Evolutionary conservation across 352 stramenopile genomes (phyloP).

Genomic region (Phytophthora sansomeana): DNA sequence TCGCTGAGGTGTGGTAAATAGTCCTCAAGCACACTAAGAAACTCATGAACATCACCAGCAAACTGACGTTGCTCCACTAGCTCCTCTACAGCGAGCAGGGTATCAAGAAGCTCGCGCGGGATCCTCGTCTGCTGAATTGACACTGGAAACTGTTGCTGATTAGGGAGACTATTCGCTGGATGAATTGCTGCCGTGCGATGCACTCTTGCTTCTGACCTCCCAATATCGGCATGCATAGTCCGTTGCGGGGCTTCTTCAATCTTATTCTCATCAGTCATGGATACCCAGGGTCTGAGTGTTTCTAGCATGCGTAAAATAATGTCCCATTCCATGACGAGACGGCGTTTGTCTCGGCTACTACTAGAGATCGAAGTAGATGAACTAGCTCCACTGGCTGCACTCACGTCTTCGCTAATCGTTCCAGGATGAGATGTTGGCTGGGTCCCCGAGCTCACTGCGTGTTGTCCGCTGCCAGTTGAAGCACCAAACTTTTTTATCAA

Average conservation of each 20-base stretch:
- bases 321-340: conserved; percentile 83
- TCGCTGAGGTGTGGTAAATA: conserved; percentile 78
- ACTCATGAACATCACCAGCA: conserved; percentile 71
- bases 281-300: conserved; percentile 74
- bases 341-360: conserved; percentile 33
- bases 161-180: conserved; percentile 13
- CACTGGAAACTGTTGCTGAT: conserved; percentile 42
- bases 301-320: conserved; percentile 85
- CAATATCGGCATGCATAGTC: conserved; percentile 15
- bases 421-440: conserved; percentile 6
- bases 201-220: conserved; percentile 11
- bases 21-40: conserved; percentile 76
- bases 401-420: conserved; percentile 10
- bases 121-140: conserved; percentile 80
- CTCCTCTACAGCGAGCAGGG: conserved; percentile 76
- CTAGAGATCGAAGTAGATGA: conserved; percentile 3
- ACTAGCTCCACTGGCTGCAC: conserved; percentile 4
- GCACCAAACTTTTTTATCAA: conserved; percentile 90
- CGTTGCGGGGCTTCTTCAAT: conserved; percentile 36
- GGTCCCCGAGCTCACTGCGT: conserved; percentile 1
- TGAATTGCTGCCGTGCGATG: conserved; percentile 25
- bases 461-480: conserved; percentile 11
- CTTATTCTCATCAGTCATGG: conserved; percentile 49
- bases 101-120: conserved; percentile 81
- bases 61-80: conserved; percentile 69